These are phyloP conservation scores for Cystoderma amianthinum DNA, from an alignment of 768 basidiomycete species.

Conservation along the genomic window DNA sequence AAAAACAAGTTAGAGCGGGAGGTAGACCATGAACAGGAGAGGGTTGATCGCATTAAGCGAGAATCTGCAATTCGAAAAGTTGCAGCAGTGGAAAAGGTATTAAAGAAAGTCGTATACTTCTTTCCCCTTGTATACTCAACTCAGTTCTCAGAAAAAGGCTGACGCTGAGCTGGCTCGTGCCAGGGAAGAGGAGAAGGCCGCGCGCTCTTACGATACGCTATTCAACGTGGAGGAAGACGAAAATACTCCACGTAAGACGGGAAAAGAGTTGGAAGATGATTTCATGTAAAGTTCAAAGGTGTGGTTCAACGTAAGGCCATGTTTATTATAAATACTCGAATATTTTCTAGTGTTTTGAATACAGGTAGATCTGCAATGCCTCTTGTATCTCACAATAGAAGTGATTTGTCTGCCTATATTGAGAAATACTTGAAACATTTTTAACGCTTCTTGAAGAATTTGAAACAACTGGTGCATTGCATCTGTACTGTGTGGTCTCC, in stretches of 20 bases:
- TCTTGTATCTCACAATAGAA: no score
- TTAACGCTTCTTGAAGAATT: no score
- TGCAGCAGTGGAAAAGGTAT: conserved; percentile 63
- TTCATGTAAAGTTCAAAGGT: conserved; percentile 73
- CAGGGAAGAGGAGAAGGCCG: conserved; percentile 83
- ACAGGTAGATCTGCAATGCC: no score
- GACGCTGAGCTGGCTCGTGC: conserved; percentile 68
- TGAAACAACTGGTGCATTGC: no score
- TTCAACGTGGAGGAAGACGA: conserved; percentile 63
- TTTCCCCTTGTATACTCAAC: neutral
- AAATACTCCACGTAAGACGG: conserved; percentile 45
- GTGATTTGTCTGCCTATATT: no score
- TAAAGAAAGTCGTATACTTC: neutral
- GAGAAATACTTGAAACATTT: no score
- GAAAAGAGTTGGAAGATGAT: conserved; percentile 78
- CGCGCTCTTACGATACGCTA: conserved; percentile 79
- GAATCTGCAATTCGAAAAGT: conserved; percentile 62
- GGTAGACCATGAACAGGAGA: conserved; percentile 90
- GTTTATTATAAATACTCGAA: no score
- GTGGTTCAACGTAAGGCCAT: no score
- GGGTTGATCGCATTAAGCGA: conserved; percentile 70
- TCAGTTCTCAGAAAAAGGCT: conserved; percentile 56
- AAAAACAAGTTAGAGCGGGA: conserved; percentile 83
- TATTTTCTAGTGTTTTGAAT: no score
- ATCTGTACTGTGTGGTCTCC: no score